Evolutionary conservation across 257 asterid species (phyloP).

Genomic region (Solanum commersonii): DNA sequence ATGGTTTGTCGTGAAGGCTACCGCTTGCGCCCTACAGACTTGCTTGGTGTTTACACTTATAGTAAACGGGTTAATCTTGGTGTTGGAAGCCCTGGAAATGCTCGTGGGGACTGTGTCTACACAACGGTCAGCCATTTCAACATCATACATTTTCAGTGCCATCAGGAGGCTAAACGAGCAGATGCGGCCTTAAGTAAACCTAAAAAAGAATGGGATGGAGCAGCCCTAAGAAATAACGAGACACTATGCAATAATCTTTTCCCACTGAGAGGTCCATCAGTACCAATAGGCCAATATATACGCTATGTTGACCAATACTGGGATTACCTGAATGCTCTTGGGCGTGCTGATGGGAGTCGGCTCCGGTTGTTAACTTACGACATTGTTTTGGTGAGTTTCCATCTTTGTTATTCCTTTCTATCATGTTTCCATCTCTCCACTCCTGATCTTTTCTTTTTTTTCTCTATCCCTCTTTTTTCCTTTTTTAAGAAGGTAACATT

Average conservation of each 20-base stretch:
- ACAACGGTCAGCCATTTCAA: constrained; percentile 98
- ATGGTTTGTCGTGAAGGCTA: constrained; percentile 99
- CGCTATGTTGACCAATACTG: constrained; percentile 94
- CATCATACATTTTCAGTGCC: constrained; percentile 98
- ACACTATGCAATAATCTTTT: constrained; percentile 90
- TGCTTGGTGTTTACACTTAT: constrained; percentile 80
- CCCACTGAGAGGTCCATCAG: constrained; percentile 81
- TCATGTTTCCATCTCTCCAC: neutral
- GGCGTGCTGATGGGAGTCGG: constrained; percentile 97
- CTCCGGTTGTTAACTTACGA: constrained; percentile 84
- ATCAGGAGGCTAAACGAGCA: constrained; percentile 97
- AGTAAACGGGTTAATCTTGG: constrained; percentile 97
- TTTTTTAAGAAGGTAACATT: neutral
- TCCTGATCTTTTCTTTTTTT: neutral
- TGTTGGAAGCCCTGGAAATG: constrained; percentile 67
- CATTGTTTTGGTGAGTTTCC: constrained; percentile 72
- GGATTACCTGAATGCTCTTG: constrained; percentile 90
- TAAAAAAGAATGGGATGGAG: constrained; percentile 99
- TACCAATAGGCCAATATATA: constrained; percentile 71
- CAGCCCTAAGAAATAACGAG: constrained; percentile 91
- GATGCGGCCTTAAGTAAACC: constrained; percentile 88
- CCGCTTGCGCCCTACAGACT: constrained; percentile 74
- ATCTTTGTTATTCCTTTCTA: neutral
- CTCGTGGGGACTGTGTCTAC: constrained; percentile 95
- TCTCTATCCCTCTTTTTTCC: neutral